Evolutionary conservation across 108 stramenopile species (phyloP), one percentile per base, ranked within the genome.

Genomic region (Seminavis robusta): DNA sequence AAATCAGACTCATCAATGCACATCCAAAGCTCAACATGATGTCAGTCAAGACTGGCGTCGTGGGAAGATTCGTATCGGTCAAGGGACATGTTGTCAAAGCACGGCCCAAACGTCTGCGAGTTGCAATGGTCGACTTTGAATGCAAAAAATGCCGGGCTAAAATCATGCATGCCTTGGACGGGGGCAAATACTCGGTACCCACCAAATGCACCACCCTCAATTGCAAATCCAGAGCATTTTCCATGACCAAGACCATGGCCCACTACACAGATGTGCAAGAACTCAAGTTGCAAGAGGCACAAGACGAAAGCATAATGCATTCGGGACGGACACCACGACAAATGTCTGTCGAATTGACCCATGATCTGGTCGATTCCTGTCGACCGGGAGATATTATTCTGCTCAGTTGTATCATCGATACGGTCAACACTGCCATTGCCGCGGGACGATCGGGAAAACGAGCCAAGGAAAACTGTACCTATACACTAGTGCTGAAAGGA

Each of bases 311-410:
- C 50, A 81, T 63, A 25, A 21, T 50, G 9, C 83, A 83, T 52
- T 81, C 88, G 1, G 88, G 88, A 49, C 71, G 86, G 24, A 84
- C 91, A 3, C 95, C 91, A 0, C 83, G 94, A 36, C 87, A 90
- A 47, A 71, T 97, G 40, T 84, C 88, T 52, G 89, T 98, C 47
- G 94, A 97, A 54, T 59, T 96, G 0, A 36, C 65, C 3, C 73
- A 86, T 44, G 94, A 95, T 52, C 63, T 98, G 23, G 96, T 98
- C n/a, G 96, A 97, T 75, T 47, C 61, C 32, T 94, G 94, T 66
- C 90, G 94, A 38, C 92, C 97, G 9, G 97, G 97, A 17, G 97
- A 98, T 76, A 85, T 84, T 1, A 87, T 98, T n/a, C 56, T 79
- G 41, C 73, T 98, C n/a, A 77, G 75, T 4, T 94, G 95, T 25